These are phyloP conservation scores for Heterobasidion irregulare DNA, from an alignment of 1,284 basidiomycete genomes.

Conservation along the genomic window DNA sequence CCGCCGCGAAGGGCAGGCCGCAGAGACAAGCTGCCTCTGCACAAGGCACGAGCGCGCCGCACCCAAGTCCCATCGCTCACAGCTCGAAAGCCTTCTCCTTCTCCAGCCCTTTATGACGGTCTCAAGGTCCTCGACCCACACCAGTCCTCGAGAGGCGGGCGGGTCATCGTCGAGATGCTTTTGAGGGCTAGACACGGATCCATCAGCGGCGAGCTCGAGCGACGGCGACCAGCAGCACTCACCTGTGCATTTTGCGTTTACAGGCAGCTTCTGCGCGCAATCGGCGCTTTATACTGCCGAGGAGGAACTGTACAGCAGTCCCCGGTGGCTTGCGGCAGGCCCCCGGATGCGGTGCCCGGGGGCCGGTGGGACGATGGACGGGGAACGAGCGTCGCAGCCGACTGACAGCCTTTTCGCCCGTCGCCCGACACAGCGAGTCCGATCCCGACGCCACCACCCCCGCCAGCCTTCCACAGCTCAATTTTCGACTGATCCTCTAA, in stretches of 20 bases:
- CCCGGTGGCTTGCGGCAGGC: slow-evolving; percentile 21
- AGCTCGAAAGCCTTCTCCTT: slow-evolving; percentile 30
- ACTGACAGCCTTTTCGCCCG: slow-evolving; percentile 1
- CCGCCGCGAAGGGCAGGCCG: slow-evolving; percentile 54
- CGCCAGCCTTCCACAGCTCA: slow-evolving; percentile 4
- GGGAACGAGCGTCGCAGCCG: background rate
- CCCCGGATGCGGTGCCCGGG: slow-evolving; percentile 15
- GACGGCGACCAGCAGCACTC: slow-evolving; percentile 14
- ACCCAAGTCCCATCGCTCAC: slow-evolving; percentile 76
- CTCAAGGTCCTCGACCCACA: slow-evolving; percentile 76
- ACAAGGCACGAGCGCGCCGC: slow-evolving; percentile 49
- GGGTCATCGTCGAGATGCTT: slow-evolving; percentile 83
- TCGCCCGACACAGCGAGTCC: slow-evolving; percentile 17
- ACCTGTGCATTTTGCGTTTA: slow-evolving; percentile 62
- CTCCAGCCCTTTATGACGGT: slow-evolving; percentile 77
- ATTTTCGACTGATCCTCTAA: slow-evolving; percentile 32
- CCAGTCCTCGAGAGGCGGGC: slow-evolving; percentile 63
- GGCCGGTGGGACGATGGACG: background rate
- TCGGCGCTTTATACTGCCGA: slow-evolving; percentile 15
- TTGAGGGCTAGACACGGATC: slow-evolving; percentile 42
- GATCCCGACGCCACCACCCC: background rate
- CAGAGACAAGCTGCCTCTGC: slow-evolving; percentile 22
- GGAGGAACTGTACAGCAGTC: slow-evolving; percentile 28
- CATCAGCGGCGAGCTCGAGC: slow-evolving; percentile 5
- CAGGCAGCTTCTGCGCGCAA: slow-evolving; percentile 5